phyloP scores from a whole-genome alignment of 2,329 filamentous ascomycete genomes.

The Penicillium sclerotigenum region DNA sequence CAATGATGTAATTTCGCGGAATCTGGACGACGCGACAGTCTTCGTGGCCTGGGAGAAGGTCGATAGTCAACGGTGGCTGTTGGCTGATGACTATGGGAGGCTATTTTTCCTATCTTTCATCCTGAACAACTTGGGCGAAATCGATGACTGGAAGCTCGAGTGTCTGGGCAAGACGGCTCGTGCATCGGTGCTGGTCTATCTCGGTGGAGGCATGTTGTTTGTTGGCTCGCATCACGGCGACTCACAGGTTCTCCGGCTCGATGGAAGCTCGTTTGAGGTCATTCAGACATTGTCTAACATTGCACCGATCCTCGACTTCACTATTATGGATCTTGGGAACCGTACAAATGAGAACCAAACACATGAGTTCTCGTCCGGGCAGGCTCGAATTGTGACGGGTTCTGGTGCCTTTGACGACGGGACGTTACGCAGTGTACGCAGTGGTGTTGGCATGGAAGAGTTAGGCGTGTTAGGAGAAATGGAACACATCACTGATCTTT shows the following conservation, averaged over 20 bases:
- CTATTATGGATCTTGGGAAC: slow-evolving; percentile 93
- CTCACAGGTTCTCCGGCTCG: slow-evolving; percentile 72
- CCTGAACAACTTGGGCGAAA: slow-evolving; percentile 60
- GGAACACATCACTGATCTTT: slow-evolving; percentile 68
- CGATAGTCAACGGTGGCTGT: slow-evolving; percentile 76
- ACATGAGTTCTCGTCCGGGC: slow-evolving; percentile 91
- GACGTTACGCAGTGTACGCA: slow-evolving; percentile 82
- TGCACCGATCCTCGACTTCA: slow-evolving; percentile 87
- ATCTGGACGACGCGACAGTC: slow-evolving; percentile 70
- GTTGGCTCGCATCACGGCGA: slow-evolving; percentile 91
- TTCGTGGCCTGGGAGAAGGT: slow-evolving; percentile 91
- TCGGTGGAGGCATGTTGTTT: slow-evolving; percentile 67
- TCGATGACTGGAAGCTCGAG: slow-evolving; percentile 69
- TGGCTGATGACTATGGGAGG: slow-evolving; percentile 86
- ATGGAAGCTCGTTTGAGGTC: slow-evolving; percentile 60
- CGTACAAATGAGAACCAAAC: slow-evolving; percentile 72
- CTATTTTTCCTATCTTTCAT: slow-evolving; percentile 81
- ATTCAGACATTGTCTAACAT: slow-evolving; percentile 80
- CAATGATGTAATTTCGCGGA: slow-evolving; percentile 62
- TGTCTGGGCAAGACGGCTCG: slow-evolving; percentile 67
- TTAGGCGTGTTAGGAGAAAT: slow-evolving; percentile 78
- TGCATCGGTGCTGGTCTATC: slow-evolving; percentile 73
- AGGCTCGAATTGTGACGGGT: slow-evolving; percentile 88
- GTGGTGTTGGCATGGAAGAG: slow-evolving; percentile 89
- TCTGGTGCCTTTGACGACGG: slow-evolving; percentile 89